Evolutionary conservation across 768 basidiomycete species (phyloP).

Genomic region (Russula compacta): DNA sequence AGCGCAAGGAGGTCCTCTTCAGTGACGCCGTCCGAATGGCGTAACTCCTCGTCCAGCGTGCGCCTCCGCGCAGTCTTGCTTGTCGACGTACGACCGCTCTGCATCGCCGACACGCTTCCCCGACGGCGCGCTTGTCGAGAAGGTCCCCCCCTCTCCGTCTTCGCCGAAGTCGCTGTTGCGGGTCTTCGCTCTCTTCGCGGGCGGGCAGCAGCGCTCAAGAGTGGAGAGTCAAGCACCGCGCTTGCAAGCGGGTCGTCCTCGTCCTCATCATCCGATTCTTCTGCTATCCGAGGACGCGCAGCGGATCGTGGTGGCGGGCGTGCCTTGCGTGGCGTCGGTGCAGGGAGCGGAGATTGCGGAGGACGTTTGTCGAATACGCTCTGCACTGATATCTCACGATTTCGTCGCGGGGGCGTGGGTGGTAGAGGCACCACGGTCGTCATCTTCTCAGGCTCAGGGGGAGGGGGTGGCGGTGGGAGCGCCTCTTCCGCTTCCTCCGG

Average conservation of each 20-base stretch:
- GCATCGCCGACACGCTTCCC: slow-evolving; percentile 2
- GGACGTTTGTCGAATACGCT: slow-evolving; percentile 49
- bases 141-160: neutral
- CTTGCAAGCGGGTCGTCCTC: slow-evolving; percentile 16
- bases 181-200: neutral
- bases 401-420: slow-evolving; percentile 1
- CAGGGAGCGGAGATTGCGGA: slow-evolving; percentile 57
- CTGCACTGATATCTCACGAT: neutral
- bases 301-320: slow-evolving; percentile 42
- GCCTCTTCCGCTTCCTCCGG: neutral
- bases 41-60: slow-evolving; percentile 64
- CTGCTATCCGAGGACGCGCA: neutral
- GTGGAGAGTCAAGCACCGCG: neutral
- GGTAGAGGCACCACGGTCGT: neutral
- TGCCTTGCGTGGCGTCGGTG: slow-evolving; percentile 42
- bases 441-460: neutral
- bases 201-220: neutral
- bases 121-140: neutral
- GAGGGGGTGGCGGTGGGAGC: neutral
- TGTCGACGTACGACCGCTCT: slow-evolving; percentile 3
- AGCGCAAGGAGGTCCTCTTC: slow-evolving; percentile 27
- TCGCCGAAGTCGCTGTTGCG: neutral
- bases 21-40: slow-evolving; percentile 31
- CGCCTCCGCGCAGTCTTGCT: slow-evolving; percentile 31
- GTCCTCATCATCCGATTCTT: neutral